Conservation (phyloP, 306 rosid species). For the Lathyrus oleraceus region DNA sequence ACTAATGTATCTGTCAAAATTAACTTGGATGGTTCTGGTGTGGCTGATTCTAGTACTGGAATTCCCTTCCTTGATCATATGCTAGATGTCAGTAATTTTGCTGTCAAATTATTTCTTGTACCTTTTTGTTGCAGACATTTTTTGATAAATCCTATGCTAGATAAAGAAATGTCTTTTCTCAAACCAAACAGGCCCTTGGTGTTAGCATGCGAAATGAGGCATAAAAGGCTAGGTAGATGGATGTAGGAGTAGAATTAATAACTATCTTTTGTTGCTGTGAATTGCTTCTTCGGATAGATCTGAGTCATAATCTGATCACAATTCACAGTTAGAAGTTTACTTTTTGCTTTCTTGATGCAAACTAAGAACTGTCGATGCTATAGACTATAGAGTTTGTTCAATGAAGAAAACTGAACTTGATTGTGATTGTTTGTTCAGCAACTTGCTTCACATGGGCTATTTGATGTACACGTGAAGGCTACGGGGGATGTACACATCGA, state of each 20-base stretch:
- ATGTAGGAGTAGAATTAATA: too few relatives aligned
- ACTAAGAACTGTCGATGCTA: background rate
- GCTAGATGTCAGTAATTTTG: conserved; percentile 75
- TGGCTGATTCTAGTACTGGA: conserved; percentile 74
- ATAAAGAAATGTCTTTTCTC: too few relatives aligned
- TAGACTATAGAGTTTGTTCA: background rate
- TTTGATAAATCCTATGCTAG: too few relatives aligned
- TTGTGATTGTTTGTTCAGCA: conserved; percentile 42
- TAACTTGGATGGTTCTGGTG: conserved; percentile 80
- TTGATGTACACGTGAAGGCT: conserved; percentile 68
- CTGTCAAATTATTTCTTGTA: background rate
- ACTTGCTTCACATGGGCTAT: conserved; percentile 76
- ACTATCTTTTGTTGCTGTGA: too few relatives aligned
- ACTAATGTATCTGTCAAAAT: conserved; percentile 82
- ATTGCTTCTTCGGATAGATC: too few relatives aligned
- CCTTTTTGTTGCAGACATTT: too few relatives aligned
- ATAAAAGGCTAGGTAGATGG: too few relatives aligned
- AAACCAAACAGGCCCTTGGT: too few relatives aligned
- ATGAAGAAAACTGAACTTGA: conserved; percentile 12
- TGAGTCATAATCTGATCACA: too few relatives aligned
- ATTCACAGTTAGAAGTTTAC: background rate
- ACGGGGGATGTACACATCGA: conserved; percentile 72
- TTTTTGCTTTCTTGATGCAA: background rate
- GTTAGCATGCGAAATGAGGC: too few relatives aligned
- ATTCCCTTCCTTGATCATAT: conserved; percentile 97